Evolutionary conservation across 1,284 basidiomycete species (phyloP), one percentile per base, ranked within the genome.

Genomic region (Cutaneotrichosporon daszewskae): DNA sequence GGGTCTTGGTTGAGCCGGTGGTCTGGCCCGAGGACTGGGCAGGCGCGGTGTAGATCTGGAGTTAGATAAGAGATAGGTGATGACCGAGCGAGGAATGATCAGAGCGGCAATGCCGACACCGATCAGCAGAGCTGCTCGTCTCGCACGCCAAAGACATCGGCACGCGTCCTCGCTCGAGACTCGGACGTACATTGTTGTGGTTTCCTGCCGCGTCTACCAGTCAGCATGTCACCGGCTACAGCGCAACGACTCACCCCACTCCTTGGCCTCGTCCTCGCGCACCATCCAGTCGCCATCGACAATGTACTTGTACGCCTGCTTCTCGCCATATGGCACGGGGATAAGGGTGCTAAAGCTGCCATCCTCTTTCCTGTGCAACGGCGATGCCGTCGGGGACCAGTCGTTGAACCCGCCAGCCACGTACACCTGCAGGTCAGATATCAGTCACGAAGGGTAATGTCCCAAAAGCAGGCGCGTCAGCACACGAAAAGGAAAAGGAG

Each of bases 241-340:
- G 11, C 16, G 27, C 14, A 28, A n/a, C 32, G 4, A 65, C 66
- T 55, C 42, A 71, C 68, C 69, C 65, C 63, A 68, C 47, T 72
- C 69, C 53, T 69, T 72, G 26, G 66, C 62, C 55, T 72, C 69
- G 49, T 71, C 68, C 43, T 72, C 69, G 39, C 68, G 53, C 29
- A 68, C 66, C 55, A 68, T 68, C 69, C 69, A 72, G 36, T 71
- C 63, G 39, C 67, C 67, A 54, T 72, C 69, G 19, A 70, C 66
- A 33, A 72, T 68, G 51, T 71, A 72, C 55, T 72, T 72, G 64
- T 67, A 72, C 19, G 69, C 63, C 47, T 69, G 62, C 46, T 64
- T 69, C 51, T 68, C 64, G 17, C 68, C 69, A 54, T 54, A 72
- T 19, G 66, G 64, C 22, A 72, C 29, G 13, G 54, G 49, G 27